A percentile compares a stretch with the other conserved stretches of the same genome.
phyloP scores from a whole-genome alignment of 352 stramenopile genomes.

The Phytopythium sindhum region DNA sequence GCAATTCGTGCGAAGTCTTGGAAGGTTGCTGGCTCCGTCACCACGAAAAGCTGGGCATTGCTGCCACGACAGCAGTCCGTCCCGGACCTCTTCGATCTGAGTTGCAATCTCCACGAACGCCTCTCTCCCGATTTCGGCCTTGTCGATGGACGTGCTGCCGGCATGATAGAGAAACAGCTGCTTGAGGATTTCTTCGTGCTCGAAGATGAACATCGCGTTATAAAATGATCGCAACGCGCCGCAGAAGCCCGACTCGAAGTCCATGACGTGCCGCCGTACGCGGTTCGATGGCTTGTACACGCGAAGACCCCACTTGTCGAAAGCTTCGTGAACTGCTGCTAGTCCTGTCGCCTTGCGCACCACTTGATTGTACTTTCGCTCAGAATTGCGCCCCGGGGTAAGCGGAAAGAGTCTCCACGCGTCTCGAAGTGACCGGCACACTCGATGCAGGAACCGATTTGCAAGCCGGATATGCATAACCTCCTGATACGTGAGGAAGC shows the following conservation, averaged over 20 bases:
- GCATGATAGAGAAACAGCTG: constrained; percentile 38
- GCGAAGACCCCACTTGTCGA: constrained; percentile 54
- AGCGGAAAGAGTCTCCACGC: constrained; percentile 52
- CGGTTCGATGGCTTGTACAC: constrained; percentile 40
- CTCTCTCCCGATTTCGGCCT: constrained; percentile 34
- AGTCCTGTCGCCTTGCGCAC: constrained; percentile 38
- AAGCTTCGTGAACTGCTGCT: constrained; percentile 40
- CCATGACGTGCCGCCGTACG: constrained; percentile 50
- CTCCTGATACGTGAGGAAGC: constrained; percentile 51
- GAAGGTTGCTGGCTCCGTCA: background rate
- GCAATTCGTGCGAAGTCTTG: background rate
- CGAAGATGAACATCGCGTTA: constrained; percentile 46
- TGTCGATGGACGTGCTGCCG: constrained; percentile 7
- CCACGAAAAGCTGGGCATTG: constrained; percentile 36
- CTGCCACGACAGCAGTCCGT: constrained; percentile 35
- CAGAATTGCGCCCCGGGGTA: constrained; percentile 17
- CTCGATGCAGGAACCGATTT: constrained; percentile 32
- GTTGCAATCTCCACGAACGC: constrained; percentile 65
- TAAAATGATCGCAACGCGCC: constrained; percentile 49
- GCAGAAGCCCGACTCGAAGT: constrained; percentile 48
- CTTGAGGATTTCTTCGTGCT: constrained; percentile 41
- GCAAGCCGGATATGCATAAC: constrained; percentile 36
- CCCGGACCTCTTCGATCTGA: constrained; percentile 48
- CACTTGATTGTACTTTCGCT: constrained; percentile 34
- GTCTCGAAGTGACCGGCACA: constrained; percentile 39